Evolutionary conservation across 495 filamentous ascomycete genomes (phyloP).

Genomic region (Aspergillus leporis): DNA sequence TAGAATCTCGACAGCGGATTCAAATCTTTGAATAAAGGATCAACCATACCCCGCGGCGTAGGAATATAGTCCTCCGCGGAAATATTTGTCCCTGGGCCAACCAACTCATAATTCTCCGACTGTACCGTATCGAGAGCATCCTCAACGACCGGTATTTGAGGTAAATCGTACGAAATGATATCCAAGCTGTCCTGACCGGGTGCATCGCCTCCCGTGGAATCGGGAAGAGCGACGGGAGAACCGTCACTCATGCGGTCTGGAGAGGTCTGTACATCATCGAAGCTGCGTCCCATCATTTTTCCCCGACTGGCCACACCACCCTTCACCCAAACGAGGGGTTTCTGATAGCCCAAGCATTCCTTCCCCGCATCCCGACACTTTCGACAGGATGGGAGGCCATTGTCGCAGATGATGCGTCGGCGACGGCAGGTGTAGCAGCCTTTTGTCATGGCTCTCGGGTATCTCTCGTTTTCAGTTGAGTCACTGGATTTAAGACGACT

Average conservation of each 20-base stretch:
- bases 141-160: not conserved
- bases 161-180: not conserved
- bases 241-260: not conserved
- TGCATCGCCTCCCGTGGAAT: not conserved
- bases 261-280: conserved; percentile 32
- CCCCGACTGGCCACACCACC: conserved; percentile 51
- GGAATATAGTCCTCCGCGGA: conserved; percentile 20
- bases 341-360: conserved; percentile 63
- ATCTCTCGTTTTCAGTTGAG: not conserved
- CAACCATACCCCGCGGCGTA: conserved; percentile 39
- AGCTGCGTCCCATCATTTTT: conserved; percentile 54
- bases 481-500: conserved; percentile 9
- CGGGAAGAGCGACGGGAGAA: not conserved
- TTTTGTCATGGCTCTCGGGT: conserved; percentile 40
- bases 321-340: conserved; percentile 53
- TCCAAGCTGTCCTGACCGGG: not conserved
- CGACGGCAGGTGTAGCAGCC: conserved; percentile 53
- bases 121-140: conserved; percentile 5
- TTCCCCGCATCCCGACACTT: conserved; percentile 65
- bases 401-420: conserved; percentile 58
- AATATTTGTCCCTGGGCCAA: conserved; percentile 9
- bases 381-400: conserved; percentile 60
- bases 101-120: conserved; percentile 17
- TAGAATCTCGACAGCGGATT: conserved; percentile 39
- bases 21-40: conserved; percentile 45